phyloP scores from a whole-genome alignment of 768 basidiomycete species.

The Cystoderma amianthinum region DNA sequence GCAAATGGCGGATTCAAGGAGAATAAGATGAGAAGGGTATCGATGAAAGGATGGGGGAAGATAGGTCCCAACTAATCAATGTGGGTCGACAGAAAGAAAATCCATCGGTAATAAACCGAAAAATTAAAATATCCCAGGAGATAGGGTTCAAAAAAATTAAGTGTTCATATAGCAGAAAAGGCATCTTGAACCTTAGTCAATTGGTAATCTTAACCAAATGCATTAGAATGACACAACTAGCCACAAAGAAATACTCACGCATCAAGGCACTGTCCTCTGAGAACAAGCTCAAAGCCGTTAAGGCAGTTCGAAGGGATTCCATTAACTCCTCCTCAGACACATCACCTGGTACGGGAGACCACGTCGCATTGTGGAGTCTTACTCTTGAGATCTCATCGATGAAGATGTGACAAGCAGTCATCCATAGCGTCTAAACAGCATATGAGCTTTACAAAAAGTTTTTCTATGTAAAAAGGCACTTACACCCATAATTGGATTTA shows the following conservation, averaged over 20 bases:
- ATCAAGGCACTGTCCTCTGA: constrained; percentile 37
- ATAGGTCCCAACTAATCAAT: neutral
- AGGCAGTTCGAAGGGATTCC: constrained; percentile 29
- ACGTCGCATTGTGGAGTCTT: constrained; percentile 22
- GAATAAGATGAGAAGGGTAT: neutral
- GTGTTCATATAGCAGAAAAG: constrained; percentile 26
- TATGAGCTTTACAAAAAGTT: no score
- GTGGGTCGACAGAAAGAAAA: no score
- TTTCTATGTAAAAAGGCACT: constrained; percentile 21
- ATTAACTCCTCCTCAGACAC: constrained; percentile 33
- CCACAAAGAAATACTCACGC: constrained; percentile 25
- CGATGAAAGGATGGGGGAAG: neutral
- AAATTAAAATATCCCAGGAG: constrained; percentile 4
- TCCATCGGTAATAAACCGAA: constrained; percentile 5
- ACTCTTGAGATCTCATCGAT: constrained; percentile 37
- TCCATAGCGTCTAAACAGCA: constrained; percentile 41
- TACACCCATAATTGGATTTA: constrained; percentile 49
- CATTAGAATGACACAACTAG: constrained; percentile 4
- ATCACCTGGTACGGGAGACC: constrained; percentile 15
- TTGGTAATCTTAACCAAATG: constrained; percentile 33
- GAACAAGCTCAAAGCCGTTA: constrained; percentile 33
- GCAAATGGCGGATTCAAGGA: neutral
- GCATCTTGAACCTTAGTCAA: constrained; percentile 39
- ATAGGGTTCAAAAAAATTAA: no score
- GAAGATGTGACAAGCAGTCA: constrained; percentile 37